Evolutionary conservation across 257 asterid species (phyloP).

Genomic region (Solanum dulcamara): DNA sequence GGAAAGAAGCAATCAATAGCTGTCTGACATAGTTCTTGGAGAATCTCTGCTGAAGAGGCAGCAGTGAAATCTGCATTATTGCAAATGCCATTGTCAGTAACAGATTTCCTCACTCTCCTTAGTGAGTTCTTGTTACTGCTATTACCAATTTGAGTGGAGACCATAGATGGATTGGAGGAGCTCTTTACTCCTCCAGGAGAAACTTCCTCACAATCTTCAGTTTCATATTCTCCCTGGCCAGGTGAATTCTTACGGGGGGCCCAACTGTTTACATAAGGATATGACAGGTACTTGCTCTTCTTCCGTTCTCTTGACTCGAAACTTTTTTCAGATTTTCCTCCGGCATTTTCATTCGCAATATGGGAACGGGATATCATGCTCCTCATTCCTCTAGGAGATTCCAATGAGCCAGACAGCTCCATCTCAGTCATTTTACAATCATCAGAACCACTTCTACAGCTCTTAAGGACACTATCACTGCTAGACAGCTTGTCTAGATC

Average conservation of each 20-base stretch:
- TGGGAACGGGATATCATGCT: background rate
- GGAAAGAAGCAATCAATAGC: conserved; percentile 34
- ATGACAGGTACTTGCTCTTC: conserved; percentile 80
- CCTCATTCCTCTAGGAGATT: background rate
- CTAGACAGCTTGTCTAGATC: conserved; percentile 3
- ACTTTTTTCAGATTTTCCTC: conserved; percentile 17
- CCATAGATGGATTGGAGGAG: background rate
- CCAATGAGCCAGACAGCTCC: background rate
- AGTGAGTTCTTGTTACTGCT: background rate
- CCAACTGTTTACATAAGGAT: conserved; percentile 44
- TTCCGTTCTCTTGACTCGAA: conserved; percentile 46
- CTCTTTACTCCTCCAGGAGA: conserved; percentile 4
- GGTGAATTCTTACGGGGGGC: conserved; percentile 4
- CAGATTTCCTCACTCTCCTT: conserved; percentile 19
- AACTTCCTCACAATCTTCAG: conserved; percentile 11
- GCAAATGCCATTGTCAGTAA: background rate
- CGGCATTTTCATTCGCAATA: background rate
- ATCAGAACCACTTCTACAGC: background rate
- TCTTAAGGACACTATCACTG: background rate
- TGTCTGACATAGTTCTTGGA: conserved; percentile 30
- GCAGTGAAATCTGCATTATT: conserved; percentile 19
- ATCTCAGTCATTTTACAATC: conserved; percentile 5
- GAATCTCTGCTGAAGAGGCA: conserved; percentile 42
- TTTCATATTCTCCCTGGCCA: conserved; percentile 14
- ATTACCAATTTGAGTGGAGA: conserved; percentile 5